These are phyloP conservation scores for Nakazawaea laoshanensis DNA, from an alignment of 805 yeast species.

Conservation along the genomic window DNA sequence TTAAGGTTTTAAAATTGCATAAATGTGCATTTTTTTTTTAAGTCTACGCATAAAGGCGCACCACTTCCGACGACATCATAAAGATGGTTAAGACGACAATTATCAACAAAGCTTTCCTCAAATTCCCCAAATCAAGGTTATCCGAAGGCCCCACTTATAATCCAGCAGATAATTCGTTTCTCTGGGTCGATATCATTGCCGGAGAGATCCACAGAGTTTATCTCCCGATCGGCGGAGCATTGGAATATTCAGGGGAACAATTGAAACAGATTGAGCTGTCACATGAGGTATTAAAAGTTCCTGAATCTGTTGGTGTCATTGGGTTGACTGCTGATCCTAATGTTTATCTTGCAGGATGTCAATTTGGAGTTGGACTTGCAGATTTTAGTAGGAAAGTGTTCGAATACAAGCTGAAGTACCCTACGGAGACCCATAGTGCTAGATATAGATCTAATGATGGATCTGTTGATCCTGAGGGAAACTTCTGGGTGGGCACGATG, in stretches of 20 bases:
- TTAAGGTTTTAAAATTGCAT: too few species aligned
- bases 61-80: neutral
- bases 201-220: constrained; percentile 31
- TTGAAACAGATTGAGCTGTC: constrained; percentile 14
- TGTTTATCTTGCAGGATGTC: constrained; percentile 51
- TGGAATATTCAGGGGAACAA: constrained; percentile 18
- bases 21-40: too few species aligned
- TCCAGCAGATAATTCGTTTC: constrained; percentile 40
- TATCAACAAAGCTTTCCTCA: constrained; percentile 15
- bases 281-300: constrained; percentile 29
- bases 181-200: constrained; percentile 37
- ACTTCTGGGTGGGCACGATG: constrained; percentile 81
- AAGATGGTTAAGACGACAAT: constrained; percentile 4
- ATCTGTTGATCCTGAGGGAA: constrained; percentile 65
- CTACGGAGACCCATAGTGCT: constrained; percentile 27
- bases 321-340: constrained; percentile 53
- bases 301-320: constrained; percentile 59
- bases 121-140: constrained; percentile 31
- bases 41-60: neutral
- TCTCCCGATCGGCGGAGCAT: constrained; percentile 13
- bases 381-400: constrained; percentile 31
- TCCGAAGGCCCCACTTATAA: constrained; percentile 66
- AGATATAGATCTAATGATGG: constrained; percentile 76
- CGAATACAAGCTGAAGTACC: constrained; percentile 28
- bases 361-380: constrained; percentile 54